Evolutionary conservation across 805 yeast species (phyloP), one percentile per base, ranked within the genome.

Genomic region (Vanderwaltozyma verrucispora): DNA sequence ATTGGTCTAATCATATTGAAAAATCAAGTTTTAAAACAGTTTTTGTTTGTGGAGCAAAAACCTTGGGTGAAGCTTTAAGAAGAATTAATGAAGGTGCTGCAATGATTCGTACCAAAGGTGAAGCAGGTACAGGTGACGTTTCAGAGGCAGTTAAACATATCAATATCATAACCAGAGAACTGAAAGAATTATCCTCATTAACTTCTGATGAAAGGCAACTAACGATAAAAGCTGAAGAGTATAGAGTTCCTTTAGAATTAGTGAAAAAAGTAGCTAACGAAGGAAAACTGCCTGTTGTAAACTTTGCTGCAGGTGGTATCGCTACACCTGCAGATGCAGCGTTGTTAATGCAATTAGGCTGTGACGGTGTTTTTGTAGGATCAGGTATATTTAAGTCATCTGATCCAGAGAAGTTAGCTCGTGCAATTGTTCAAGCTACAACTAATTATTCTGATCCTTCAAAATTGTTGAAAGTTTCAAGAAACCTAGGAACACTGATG

Each of bases 311-410:
- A 21, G 94, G 94, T 30, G 94, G 94, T 41, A 80, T 82, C 36
- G 92, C 94, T 9, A 80, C 94, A 11, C 94, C 94, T 25, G 77
- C 88, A 8, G 94, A 82, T 59, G 94, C 94, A 19, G 92, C 92
- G 16, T 62, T 83, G 45, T 75, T 84, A 59, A 82, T 83, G 86
- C 80, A 77, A 53, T 61, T 78, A 43, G 86, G 86, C n/a, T 75
- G 81, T 50, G 86, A 79, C 53, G 86, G 86, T 43, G 81, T 79
- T 23, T 79, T 79, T 49, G 86, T 77, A 20, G 85, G 85, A 15
- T 76, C 85, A 3, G 89, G 92, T 27, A 81, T 81, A 46, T 82
- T 81, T 71, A 75, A 77, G 58, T 75, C 85, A 29, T 65, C 71
- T 40, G 70, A 80, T 60, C 88, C 92, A 2, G 82, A 69, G 50